These are phyloP conservation scores for Citrus sp. DNA, from an alignment of 345 rosid genomes.

Conservation along the genomic window DNA sequence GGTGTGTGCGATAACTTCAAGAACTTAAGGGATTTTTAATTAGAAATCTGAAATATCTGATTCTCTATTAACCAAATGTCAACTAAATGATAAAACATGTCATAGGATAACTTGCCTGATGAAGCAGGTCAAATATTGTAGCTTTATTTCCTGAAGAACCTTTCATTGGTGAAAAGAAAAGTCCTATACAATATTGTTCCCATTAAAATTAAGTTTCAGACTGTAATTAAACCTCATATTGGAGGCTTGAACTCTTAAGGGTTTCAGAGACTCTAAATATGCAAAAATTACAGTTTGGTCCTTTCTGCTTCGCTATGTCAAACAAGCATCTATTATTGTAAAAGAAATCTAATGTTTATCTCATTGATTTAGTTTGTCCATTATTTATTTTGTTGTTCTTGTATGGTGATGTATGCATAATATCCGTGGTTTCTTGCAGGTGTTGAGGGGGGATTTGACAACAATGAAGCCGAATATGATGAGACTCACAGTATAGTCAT, in stretches of 20 bases:
- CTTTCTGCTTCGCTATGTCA: not conserved
- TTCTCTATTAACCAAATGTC: not conserved
- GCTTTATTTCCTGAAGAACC: not conserved
- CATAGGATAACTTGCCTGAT: not conserved
- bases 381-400: constrained; percentile 4
- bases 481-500: constrained; percentile 64
- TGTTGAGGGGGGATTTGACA: constrained; percentile 92
- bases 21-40: not conserved
- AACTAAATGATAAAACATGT: not conserved
- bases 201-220: not conserved
- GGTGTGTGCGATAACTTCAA: not conserved
- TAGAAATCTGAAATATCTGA: not conserved
- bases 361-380: not conserved
- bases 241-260: not conserved
- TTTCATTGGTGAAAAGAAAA: not conserved
- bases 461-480: constrained; percentile 78
- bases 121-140: not conserved
- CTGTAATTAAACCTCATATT: not conserved
- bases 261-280: not conserved
- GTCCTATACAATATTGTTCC: not conserved
- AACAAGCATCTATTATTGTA: not conserved
- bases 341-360: not conserved
- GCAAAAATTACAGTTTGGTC: not conserved
- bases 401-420: not conserved
- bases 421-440: constrained; percentile 42